Evolutionary conservation across 1,284 basidiomycete genomes (phyloP).

Genomic region (Mycosarcoma mackinlayi): DNA sequence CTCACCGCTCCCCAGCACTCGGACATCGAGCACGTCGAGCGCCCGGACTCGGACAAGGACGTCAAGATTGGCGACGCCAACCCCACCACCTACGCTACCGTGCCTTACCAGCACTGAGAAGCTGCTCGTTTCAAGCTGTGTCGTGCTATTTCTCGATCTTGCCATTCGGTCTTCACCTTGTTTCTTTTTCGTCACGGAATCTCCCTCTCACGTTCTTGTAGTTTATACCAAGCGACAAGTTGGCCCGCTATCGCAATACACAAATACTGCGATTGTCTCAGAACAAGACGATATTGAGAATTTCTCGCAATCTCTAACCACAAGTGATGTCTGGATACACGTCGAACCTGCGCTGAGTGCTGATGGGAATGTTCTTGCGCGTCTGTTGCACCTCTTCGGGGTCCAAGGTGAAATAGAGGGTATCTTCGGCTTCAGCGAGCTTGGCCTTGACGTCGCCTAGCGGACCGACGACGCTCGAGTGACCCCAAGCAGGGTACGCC

Average conservation of each 20-base stretch:
- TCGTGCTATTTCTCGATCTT: too few species aligned
- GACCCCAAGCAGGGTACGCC: conserved; percentile 66
- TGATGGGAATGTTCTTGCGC: conserved; percentile 57
- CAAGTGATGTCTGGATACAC: conserved; percentile 59
- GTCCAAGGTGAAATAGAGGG: conserved; percentile 71
- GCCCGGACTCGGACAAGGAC: conserved; percentile 28
- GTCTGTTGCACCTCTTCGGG: conserved; percentile 54
- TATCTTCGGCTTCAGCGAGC: conserved; percentile 82
- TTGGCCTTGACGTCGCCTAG: conserved; percentile 83
- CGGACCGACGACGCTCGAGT: conserved; percentile 62
- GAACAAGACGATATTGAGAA: too few species aligned
- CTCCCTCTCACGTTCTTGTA: neutral
- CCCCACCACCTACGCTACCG: conserved; percentile 18
- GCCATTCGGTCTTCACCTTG: too few species aligned
- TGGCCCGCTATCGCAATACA: too few species aligned
- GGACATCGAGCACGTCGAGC: conserved; percentile 18
- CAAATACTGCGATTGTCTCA: too few species aligned
- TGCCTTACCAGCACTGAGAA: conserved; percentile 26
- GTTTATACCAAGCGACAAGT: too few species aligned
- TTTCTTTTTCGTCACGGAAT: too few species aligned
- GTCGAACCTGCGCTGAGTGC: conserved; percentile 60
- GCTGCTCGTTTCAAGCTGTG: too few species aligned
- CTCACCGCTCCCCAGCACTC: conserved; percentile 7
- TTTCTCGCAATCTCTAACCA: too few species aligned
- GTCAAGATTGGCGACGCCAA: conserved; percentile 19